Evolutionary conservation across 2,329 filamentous ascomycete species (phyloP), one percentile per base, ranked within the genome.

Genomic region (Microcyclosporella mali): DNA sequence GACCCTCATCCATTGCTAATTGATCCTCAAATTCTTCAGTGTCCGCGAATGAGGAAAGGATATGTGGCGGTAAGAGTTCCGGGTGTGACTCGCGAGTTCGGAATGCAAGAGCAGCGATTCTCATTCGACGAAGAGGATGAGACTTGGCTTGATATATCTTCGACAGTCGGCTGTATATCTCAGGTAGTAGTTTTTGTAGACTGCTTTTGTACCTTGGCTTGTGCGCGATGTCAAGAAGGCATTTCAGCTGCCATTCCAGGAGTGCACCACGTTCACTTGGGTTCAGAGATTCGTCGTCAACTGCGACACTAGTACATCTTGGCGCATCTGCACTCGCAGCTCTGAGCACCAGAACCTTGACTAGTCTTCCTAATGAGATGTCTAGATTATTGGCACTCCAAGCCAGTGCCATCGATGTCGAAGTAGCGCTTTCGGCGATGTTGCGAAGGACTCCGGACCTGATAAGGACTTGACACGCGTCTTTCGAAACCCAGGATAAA

Each of bases 401-500:
- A 12, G 50, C 51, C 28, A 41, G 32, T 3, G 37, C 19, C 10
- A 55, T 67, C 0, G 82, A 70, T 35, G 70, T 66, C 1, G 62
- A 71, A 1, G 69, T 61, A 4, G 83, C 67, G 2, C 65, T 62
- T 4, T 66, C 53, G 0, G 74, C 73, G n/a, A 85, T 70, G 1
- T 65, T 60, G n/a, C 68, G 60, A 18, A 85, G 63, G 1, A 74
- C 68, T 2, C 78, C 79, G 30, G 77, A 72, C 18, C 77, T 73
- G 4, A 85, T 69, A 54, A 84, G 70, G 40, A 73, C 74, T 12
- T 75, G 72, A 43, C 82, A 75, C n/a, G 86, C 76, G 12, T 75
- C 72, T 37, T 73, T 68, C 6, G 84, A 70, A 30, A 59, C 41
- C 59, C 59, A 63, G 4, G 46, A 46, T 14, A 48, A 27, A 3